Evolutionary conservation across 2,329 filamentous ascomycete genomes (phyloP).

Genomic region (Ploettnerulaceae sp.): DNA sequence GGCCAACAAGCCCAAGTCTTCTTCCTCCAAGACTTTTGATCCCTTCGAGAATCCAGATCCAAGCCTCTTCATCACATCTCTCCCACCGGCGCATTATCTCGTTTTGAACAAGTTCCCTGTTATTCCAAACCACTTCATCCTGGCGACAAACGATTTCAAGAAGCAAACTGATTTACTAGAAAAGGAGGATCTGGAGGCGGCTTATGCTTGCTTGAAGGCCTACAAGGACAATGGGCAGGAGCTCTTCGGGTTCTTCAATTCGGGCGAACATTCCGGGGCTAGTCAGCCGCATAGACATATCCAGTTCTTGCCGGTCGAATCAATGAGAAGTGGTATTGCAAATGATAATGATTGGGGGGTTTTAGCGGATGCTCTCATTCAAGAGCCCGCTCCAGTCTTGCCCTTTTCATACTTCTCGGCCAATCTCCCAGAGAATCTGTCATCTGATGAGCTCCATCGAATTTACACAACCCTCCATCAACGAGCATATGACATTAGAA

Average conservation of each 20-base stretch:
- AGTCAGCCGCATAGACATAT: constrained; percentile 69
- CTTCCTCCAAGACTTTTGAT: constrained; percentile 43
- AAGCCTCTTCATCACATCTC: constrained; percentile 48
- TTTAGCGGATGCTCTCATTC: constrained; percentile 40
- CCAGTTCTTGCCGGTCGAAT: constrained; percentile 62
- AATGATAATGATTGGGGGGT: constrained; percentile 43
- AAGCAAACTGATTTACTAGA: constrained; percentile 62
- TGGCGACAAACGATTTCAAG: constrained; percentile 59
- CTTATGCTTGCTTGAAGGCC: constrained; percentile 56
- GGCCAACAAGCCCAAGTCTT: constrained; percentile 32
- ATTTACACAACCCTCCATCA: constrained; percentile 27
- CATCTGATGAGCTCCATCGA: constrained; percentile 22
- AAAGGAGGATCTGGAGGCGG: constrained; percentile 53
- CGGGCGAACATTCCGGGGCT: constrained; percentile 61
- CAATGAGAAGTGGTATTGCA: constrained; percentile 51
- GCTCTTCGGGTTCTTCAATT: constrained; percentile 46
- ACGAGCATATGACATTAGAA: constrained; percentile 16
- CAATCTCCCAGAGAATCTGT: constrained; percentile 17
- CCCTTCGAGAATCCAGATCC: constrained; percentile 59
- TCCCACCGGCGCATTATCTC: constrained; percentile 54
- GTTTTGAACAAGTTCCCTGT: constrained; percentile 74
- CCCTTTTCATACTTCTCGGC: constrained; percentile 32
- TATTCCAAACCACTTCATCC: constrained; percentile 66
- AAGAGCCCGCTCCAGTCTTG: constrained; percentile 20
- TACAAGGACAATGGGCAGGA: constrained; percentile 40